Percentiles rank a stretch among this genome's conserved stretches.
Evolutionary conservation across 2,329 filamentous ascomycete species (phyloP).

Genomic region (Basipetospora chlamydospora): DNA sequence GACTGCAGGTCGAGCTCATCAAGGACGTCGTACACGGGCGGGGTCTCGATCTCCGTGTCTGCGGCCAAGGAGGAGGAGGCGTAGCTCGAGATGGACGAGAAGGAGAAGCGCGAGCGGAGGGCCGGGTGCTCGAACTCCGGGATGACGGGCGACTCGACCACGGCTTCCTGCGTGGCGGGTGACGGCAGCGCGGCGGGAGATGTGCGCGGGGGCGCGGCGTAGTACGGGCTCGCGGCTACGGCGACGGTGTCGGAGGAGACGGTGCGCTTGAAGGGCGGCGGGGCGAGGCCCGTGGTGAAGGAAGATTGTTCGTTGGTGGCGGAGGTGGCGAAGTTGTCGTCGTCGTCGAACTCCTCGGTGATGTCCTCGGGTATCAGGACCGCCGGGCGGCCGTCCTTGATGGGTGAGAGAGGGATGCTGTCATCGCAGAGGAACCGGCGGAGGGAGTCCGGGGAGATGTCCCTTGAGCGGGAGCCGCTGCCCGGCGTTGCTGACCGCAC

Average conservation of each 20-base stretch:
- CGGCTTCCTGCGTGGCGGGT: not conserved
- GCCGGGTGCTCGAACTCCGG: constrained; percentile 4
- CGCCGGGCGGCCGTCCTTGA: constrained; percentile 3
- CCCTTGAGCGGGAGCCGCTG: constrained; percentile 18
- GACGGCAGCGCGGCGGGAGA: not conserved
- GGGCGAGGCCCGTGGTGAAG: constrained; percentile 33
- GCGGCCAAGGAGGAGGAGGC: constrained; percentile 22
- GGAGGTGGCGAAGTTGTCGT: constrained; percentile 47
- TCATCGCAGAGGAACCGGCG: constrained; percentile 37
- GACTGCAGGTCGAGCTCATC: constrained; percentile 21
- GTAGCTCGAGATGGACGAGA: constrained; percentile 17
- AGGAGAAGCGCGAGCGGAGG: constrained; percentile 14
- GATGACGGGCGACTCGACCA: constrained; percentile 1
- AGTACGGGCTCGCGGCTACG: constrained; percentile 2
- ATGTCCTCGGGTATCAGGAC: constrained; percentile 20
- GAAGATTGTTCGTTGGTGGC: constrained; percentile 28
- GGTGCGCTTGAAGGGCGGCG: constrained; percentile 33
- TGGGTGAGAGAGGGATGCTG: constrained; percentile 6
- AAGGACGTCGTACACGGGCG: constrained; percentile 32
- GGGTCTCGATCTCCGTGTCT: constrained; percentile 25
- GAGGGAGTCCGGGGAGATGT: constrained; percentile 42
- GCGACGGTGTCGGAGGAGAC: constrained; percentile 13
- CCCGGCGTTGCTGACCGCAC: constrained; percentile 16
- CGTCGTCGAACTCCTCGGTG: constrained; percentile 37
- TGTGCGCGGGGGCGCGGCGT: not conserved